Percentiles rank a stretch among this genome's conserved stretches.
phyloP scores from a whole-genome alignment of 2,329 filamentous ascomycete genomes.

The Ophiostoma sp. region DNA sequence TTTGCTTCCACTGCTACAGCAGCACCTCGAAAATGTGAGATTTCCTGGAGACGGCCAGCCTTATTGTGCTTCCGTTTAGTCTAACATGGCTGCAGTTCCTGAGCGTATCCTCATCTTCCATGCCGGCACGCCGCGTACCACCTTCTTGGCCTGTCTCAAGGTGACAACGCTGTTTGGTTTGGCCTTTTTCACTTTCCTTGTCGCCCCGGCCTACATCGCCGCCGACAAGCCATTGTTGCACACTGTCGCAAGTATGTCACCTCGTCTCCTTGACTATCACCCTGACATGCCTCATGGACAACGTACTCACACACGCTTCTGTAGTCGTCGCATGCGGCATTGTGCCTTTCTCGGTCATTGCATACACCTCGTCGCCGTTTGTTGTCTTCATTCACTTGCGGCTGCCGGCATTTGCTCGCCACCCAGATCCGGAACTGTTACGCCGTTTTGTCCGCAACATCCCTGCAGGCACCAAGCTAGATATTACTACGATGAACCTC shows the following conservation, averaged over 20 bases:
- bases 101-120: slow-evolving; percentile 67
- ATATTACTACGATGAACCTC: slow-evolving; percentile 51
- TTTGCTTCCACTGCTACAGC: background rate
- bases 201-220: slow-evolving; percentile 53
- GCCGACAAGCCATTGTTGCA: slow-evolving; percentile 36
- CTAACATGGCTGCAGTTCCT: slow-evolving; percentile 33
- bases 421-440: slow-evolving; percentile 43
- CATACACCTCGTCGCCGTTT: slow-evolving; percentile 62
- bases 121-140: slow-evolving; percentile 60
- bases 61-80: too few species aligned
- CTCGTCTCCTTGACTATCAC: background rate
- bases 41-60: too few species aligned
- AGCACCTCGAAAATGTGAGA: background rate
- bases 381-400: slow-evolving; percentile 67
- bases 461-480: slow-evolving; percentile 42
- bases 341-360: slow-evolving; percentile 59
- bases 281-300: too few species aligned
- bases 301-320: too few species aligned
- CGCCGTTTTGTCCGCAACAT: slow-evolving; percentile 47
- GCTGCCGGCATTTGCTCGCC: slow-evolving; percentile 59
- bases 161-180: slow-evolving; percentile 65
- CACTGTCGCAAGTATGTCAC: slow-evolving; percentile 37
- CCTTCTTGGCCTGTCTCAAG: slow-evolving; percentile 65
- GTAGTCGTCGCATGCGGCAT: slow-evolving; percentile 52
- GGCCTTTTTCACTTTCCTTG: slow-evolving; percentile 58